Evolutionary conservation across 2,329 filamentous ascomycete species (phyloP).

Genomic region (Alternaria novae-zelandiae): DNA sequence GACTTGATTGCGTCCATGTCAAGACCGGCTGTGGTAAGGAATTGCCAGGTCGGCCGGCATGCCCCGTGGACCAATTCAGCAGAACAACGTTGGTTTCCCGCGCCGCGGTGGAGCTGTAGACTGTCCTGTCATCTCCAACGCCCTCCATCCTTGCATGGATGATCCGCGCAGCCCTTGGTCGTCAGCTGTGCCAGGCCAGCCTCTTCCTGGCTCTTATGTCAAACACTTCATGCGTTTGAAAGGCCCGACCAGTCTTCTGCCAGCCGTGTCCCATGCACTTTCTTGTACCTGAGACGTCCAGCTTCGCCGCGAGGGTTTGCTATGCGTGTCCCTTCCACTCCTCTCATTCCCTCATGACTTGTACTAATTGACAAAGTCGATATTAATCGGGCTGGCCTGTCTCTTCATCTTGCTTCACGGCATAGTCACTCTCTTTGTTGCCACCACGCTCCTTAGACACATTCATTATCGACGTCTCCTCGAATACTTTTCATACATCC

Average conservation of each 20-base stretch:
- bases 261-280: constrained; percentile 39
- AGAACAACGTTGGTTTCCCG: constrained; percentile 11
- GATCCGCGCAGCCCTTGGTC: constrained; percentile 15
- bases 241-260: constrained; percentile 28
- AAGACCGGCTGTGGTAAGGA: background rate
- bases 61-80: constrained; percentile 5
- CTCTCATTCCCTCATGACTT: constrained; percentile 24
- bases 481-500: constrained; percentile 11
- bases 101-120: constrained; percentile 17
- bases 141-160: constrained; percentile 28
- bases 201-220: constrained; percentile 32
- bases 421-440: constrained; percentile 24
- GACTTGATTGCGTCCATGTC: background rate
- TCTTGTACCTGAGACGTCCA: constrained; percentile 44
- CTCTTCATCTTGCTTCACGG: constrained; percentile 17
- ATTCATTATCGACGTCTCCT: background rate
- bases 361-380: constrained; percentile 16
- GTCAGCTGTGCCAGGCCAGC: constrained; percentile 36
- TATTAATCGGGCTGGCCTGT: constrained; percentile 31
- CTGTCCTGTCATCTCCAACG: constrained; percentile 35
- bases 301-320: constrained; percentile 30
- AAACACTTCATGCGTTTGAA: constrained; percentile 49
- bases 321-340: constrained; percentile 25
- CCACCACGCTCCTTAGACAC: constrained; percentile 18
- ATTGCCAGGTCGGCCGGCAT: background rate